Evolutionary conservation across 257 asterid species (phyloP), one percentile per base, ranked within the genome.

Genomic region (Parsonsia alboflavescens): DNA sequence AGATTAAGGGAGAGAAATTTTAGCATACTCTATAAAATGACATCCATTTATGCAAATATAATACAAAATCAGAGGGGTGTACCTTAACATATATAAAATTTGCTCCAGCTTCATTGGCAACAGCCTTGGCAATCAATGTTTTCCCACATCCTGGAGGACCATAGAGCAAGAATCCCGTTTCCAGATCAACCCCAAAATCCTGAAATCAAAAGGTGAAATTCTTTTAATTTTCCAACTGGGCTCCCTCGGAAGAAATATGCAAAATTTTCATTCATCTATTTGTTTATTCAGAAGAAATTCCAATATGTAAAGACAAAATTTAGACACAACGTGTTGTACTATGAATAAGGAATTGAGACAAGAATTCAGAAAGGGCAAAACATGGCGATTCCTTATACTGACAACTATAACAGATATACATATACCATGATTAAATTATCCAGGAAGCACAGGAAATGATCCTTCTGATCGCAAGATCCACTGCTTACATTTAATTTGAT

Each of bases 141-240:
- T n/a, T n/a, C n/a, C n/a, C n/a, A n/a, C n/a, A n/a, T n/a, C n/a
- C n/a, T n/a, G n/a, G n/a, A n/a, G n/a, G n/a, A n/a, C n/a, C n/a
- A n/a, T n/a, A n/a, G n/a, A n/a, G n/a, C n/a, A n/a, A n/a, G n/a
- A n/a, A n/a, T 65, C 98, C 98, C 7, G 92, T 85, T 73, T 85
- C 97, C 62, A 82, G 49, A 71, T 84, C 82, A 71, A 85, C 80
- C 39, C 93, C 96, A 71, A 87, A 85, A 45, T 82, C 80, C 98
- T 93, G 84, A 82, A 82, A 86, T 50, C 36, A 57, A 22, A 4
- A 7, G 10, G 22, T 10, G 2, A 57, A 57, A n/a, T n/a, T 57
- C 8, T 57, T 57, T 2, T 41, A n/a, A 8, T 57, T n/a, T 12
- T 6, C 10, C 36, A 24, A 22, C 9, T 57, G 7, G 49, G 70